A percentile compares a stretch with the other conserved stretches of the same genome.
Conservation (phyloP, 2,329 filamentous ascomycete species). For the Xylariaceae sp. region DNA sequence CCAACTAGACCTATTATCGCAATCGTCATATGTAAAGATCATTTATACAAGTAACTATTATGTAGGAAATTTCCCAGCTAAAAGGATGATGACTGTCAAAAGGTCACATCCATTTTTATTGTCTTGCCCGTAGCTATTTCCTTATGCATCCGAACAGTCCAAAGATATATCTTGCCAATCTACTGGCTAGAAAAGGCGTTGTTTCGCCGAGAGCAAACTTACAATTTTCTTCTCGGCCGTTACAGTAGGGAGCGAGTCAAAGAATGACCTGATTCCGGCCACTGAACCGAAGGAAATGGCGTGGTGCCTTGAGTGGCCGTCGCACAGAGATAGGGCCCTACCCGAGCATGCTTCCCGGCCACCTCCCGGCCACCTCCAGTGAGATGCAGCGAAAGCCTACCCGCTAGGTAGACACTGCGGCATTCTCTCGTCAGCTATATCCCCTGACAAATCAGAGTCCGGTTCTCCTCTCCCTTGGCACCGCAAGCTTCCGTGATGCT, state of each 20-base stretch:
- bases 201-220: constrained; percentile 24
- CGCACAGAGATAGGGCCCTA: constrained; percentile 37
- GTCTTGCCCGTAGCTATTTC: too few relatives aligned
- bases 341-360: constrained; percentile 32
- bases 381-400: constrained; percentile 28
- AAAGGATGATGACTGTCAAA: too few relatives aligned
- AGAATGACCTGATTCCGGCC: constrained; percentile 31
- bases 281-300: constrained; percentile 27
- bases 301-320: constrained; percentile 32
- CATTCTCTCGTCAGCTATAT: constrained; percentile 11
- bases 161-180: constrained; percentile 11
- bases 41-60: too few relatives aligned
- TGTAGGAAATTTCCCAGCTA: too few relatives aligned
- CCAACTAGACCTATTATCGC: too few relatives aligned
- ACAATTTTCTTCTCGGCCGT: constrained; percentile 29
- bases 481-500: constrained; percentile 20
- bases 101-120: too few relatives aligned
- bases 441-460: constrained; percentile 9
- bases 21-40: too few relatives aligned
- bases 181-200: constrained; percentile 1
- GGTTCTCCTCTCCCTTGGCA: constrained; percentile 22
- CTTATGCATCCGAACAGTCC: background rate
- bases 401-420: constrained; percentile 29
- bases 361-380: constrained; percentile 35
- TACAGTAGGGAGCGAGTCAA: constrained; percentile 20